Evolutionary conservation across 306 rosid species (phyloP), one percentile per base, ranked within the genome.

Genomic region (Dalbergia cultrata): DNA sequence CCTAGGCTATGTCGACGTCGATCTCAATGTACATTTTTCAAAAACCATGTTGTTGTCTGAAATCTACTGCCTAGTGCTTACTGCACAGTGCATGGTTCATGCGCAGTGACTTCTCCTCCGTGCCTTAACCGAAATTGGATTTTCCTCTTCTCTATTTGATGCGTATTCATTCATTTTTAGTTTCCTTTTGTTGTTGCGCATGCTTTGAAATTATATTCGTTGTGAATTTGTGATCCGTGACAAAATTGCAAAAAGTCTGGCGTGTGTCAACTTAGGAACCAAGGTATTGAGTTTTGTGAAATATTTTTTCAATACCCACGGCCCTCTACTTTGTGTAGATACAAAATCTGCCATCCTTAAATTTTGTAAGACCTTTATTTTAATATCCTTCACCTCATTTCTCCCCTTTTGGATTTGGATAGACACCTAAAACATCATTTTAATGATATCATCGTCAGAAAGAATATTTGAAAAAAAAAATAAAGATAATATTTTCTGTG

Each of bases 11-110:
- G 9, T 14, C 17, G 18, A 7, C 4, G 1, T 59, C 0, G 3
- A 17, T 17, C 60, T 54, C 43, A 54, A 54, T 45, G 79, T 22
- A 70, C 33, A 17, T 81, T 44, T 66, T 22, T 37, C 26, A 22
- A 22, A 26, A 26, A 26, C 31, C 31, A 26, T 26, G 21, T 41
- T n/a, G 17, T 70, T 62, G 54, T 74, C 78, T 43, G 61, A 56
- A 37, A 37, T 80, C 13, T 45, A 59, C 52, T 34, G 9, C 6
- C 47, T 72, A 13, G 0, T 52, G 9, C 22, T 52, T 52, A 52
- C 17, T 16, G 49, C 49, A 43, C 31, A 26, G 31, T 26, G 31
- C 31, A 26, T 26, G 2, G 31, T 26, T 2, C 7, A 49, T 13
- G 16, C 43, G 41, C 57, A 49, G 58, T 67, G 14, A 37, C 62